phyloP scores from a whole-genome alignment of 1,139 yeast species.

The Candida pseudoviswanathii region DNA sequence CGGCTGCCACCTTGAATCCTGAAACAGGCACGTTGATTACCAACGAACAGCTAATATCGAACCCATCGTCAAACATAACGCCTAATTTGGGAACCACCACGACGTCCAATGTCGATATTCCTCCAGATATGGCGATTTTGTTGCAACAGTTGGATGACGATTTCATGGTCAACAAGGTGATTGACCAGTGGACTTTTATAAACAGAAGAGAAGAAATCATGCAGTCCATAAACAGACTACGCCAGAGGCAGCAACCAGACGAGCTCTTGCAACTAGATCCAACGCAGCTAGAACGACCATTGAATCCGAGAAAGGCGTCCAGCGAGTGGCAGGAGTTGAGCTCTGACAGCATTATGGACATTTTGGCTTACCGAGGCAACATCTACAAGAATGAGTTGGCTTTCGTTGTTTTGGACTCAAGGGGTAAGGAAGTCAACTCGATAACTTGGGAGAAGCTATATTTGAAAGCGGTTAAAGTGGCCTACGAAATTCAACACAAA shows the following conservation, averaged over 20 bases:
- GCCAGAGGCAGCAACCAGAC: constrained; percentile 33
- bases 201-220: constrained; percentile 50
- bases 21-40: constrained; percentile 13
- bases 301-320: constrained; percentile 54
- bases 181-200: constrained; percentile 53
- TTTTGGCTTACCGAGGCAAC: constrained; percentile 71
- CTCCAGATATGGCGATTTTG: constrained; percentile 49
- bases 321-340: constrained; percentile 15
- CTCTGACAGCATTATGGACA: constrained; percentile 67
- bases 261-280: constrained; percentile 31
- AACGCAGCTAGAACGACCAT: constrained; percentile 52
- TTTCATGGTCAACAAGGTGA: constrained; percentile 41
- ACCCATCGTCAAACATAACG: constrained; percentile 12
- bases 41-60: constrained; percentile 4
- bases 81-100: constrained; percentile 9
- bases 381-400: constrained; percentile 71
- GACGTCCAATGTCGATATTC: constrained; percentile 31
- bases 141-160: constrained; percentile 48
- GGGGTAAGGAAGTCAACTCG: constrained; percentile 75
- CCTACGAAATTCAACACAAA: constrained; percentile 80
- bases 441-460: constrained; percentile 93
- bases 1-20: constrained; percentile 15
- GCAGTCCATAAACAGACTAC: constrained; percentile 39
- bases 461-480: constrained; percentile 81
- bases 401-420: constrained; percentile 67